These are phyloP conservation scores for Chlorella sp. DNA, from an alignment of 139 green algal genomes.

Conservation along the genomic window DNA sequence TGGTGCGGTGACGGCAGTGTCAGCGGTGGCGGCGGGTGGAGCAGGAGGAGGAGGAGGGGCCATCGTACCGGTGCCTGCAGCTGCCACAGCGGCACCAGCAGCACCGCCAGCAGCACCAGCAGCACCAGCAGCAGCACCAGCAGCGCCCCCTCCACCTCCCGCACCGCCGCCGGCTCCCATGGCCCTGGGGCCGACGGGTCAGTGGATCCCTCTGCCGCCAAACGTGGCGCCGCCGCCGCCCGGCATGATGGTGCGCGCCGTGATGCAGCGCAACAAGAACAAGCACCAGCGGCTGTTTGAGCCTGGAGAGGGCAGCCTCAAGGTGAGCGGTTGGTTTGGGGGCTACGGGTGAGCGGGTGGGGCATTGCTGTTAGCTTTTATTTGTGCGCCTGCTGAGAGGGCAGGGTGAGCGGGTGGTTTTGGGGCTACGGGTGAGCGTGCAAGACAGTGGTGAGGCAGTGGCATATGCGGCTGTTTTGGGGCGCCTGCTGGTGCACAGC, in stretches of 20 bases:
- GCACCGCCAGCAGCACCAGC: not conserved
- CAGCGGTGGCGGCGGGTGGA: no score
- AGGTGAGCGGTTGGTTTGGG: conserved; percentile 10
- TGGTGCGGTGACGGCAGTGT: no score
- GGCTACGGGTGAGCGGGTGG: not conserved
- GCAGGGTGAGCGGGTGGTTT: no score
- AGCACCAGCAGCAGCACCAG: not conserved
- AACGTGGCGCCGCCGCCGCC: not conserved
- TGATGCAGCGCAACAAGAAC: conserved; percentile 41
- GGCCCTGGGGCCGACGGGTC: not conserved
- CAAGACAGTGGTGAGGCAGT: not conserved
- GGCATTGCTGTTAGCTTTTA: no score
- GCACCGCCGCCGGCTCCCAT: not conserved
- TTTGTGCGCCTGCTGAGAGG: no score
- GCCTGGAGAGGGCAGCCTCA: conserved; percentile 39
- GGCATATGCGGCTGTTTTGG: no score
- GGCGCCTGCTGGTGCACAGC: no score
- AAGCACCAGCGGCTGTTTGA: conserved; percentile 72
- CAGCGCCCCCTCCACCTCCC: not conserved
- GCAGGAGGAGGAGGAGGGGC: no score
- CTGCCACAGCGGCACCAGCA: no score
- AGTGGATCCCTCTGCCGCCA: not conserved
- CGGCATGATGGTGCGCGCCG: not conserved
- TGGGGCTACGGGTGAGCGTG: no score
- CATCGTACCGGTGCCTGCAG: no score